These are phyloP conservation scores for Solanum chaucha DNA, from an alignment of 257 asterid species.

Conservation along the genomic window DNA sequence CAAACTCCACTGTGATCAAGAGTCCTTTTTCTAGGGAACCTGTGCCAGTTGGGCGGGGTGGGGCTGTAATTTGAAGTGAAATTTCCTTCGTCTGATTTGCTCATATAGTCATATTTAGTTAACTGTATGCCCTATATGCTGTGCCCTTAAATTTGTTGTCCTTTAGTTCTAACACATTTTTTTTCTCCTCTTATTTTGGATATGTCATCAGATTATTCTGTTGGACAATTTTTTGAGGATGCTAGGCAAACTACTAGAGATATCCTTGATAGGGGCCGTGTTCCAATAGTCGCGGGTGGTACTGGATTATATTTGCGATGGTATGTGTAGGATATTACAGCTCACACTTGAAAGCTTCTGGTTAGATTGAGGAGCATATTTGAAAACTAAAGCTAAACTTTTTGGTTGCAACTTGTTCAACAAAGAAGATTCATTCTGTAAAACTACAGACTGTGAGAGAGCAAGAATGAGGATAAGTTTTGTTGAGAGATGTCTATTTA, in stretches of 20 bases:
- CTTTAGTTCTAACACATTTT: not conserved
- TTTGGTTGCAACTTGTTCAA: not conserved
- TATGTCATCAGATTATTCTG: conserved; percentile 67
- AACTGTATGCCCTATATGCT: not conserved
- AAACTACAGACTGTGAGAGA: not conserved
- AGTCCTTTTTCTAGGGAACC: not conserved
- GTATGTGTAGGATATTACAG: conserved; percentile 31
- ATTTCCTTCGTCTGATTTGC: not conserved
- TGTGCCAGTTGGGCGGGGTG: not conserved
- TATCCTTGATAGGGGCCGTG: conserved; percentile 54
- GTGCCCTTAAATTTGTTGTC: not conserved
- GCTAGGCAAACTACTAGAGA: conserved; percentile 74
- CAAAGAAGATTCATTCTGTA: not conserved
- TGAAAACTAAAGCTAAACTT: not conserved
- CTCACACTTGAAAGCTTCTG: not conserved
- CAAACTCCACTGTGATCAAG: not conserved
- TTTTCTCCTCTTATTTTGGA: not conserved
- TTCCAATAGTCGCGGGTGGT: conserved; percentile 89
- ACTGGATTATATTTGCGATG: conserved; percentile 94
- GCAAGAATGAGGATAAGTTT: not conserved
- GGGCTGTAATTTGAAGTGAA: not conserved
- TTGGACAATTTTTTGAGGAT: conserved; percentile 74
- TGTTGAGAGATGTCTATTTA: not conserved
- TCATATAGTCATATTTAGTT: not conserved
- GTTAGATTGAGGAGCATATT: not conserved